A percentile compares a stretch with the other conserved stretches of the same genome.
phyloP scores from a whole-genome alignment of 345 rosid species.

The Alliaria petiolata region DNA sequence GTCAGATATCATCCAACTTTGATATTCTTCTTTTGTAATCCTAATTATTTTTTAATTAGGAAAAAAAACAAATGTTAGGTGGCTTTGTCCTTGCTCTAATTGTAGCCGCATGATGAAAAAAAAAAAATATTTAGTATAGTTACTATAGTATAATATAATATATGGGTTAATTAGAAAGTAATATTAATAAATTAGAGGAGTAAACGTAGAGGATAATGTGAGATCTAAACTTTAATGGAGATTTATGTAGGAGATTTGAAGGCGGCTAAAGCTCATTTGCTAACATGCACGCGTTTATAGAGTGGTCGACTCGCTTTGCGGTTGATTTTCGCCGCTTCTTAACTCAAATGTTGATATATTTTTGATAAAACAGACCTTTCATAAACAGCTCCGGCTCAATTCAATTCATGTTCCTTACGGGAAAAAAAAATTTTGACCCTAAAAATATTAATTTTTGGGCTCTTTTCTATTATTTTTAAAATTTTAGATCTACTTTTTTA shows the following conservation, averaged over 20 bases:
- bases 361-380: too few species aligned
- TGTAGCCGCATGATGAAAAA: conserved; percentile 20
- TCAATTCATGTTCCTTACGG: too few species aligned
- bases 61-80: conserved; percentile 7
- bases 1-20: neutral
- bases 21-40: neutral
- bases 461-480: too few species aligned
- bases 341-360: neutral
- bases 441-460: too few species aligned
- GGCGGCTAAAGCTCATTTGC: conserved; percentile 32
- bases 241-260: conserved; percentile 28
- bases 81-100: conserved; percentile 10
- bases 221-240: conserved; percentile 15
- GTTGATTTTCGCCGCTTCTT: conserved; percentile 27
- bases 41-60: neutral
- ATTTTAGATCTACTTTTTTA: too few species aligned
- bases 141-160: too few species aligned
- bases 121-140: neutral
- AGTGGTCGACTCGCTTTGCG: conserved; percentile 11
- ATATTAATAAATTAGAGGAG: conserved; percentile 14
- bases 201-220: conserved; percentile 21
- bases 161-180: conserved; percentile 6
- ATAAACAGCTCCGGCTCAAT: too few species aligned
- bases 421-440: too few species aligned
- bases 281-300: conserved; percentile 22